phyloP scores from a whole-genome alignment of 345 rosid genomes.

The Psidium guajava region DNA sequence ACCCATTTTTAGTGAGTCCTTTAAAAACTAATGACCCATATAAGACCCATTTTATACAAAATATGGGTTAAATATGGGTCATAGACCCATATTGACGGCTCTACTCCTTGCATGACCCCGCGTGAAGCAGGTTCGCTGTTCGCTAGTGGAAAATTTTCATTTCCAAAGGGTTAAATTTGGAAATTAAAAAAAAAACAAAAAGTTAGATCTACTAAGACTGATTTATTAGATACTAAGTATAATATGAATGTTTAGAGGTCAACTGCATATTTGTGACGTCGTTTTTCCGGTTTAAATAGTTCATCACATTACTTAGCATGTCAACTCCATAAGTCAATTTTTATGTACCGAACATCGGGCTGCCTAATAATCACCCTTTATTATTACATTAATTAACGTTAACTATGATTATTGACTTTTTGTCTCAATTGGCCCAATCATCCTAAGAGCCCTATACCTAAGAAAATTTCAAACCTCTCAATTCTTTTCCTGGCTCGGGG shows the following conservation, averaged over 20 bases:
- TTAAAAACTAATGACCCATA: too few relatives aligned
- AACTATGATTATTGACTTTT: not conserved
- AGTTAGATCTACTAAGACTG: not conserved
- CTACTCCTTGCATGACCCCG: fast-evolving
- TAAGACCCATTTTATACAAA: too few relatives aligned
- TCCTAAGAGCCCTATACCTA: not conserved
- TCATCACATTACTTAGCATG: not conserved
- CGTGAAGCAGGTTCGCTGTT: not conserved
- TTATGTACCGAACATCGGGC: not conserved
- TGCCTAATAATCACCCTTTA: not conserved
- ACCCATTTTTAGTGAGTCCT: too few relatives aligned
- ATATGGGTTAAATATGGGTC: too few relatives aligned
- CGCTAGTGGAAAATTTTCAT: not conserved
- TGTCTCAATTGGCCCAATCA: not conserved
- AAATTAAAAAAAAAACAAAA: too few relatives aligned
- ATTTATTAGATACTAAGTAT: too few relatives aligned
- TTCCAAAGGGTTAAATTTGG: not conserved
- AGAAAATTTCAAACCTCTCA: not conserved
- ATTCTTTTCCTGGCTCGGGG: not conserved
- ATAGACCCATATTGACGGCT: too few relatives aligned
- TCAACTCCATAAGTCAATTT: not conserved
- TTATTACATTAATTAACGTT: not conserved
- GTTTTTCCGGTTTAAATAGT: too few relatives aligned
- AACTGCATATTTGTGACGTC: too few relatives aligned
- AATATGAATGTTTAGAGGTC: too few relatives aligned